phyloP scores from a whole-genome alignment of 2,329 filamentous ascomycete genomes.

The Parastagonospora nodorum region DNA sequence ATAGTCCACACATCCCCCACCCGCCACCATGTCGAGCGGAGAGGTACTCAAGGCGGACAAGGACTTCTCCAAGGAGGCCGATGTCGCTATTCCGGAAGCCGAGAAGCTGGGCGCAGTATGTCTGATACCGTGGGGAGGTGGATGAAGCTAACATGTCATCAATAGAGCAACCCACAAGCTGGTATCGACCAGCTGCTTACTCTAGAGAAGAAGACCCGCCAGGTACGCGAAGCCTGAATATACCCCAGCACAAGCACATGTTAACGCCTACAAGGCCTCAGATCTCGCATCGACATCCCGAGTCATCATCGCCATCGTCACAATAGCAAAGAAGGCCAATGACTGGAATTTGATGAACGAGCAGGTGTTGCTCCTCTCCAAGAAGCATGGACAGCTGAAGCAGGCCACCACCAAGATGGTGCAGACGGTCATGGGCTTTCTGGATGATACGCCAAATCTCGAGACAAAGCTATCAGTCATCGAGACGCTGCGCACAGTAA shows the following conservation, averaged over 20 bases:
- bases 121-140: not conserved
- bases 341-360: slow-evolving; percentile 97
- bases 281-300: slow-evolving; percentile 95
- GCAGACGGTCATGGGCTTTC: slow-evolving; percentile 89
- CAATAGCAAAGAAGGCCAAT: slow-evolving; percentile 87
- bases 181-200: slow-evolving; percentile 91
- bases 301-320: slow-evolving; percentile 84
- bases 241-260: slow-evolving; percentile 11
- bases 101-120: slow-evolving; percentile 84
- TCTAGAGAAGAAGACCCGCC: slow-evolving; percentile 96
- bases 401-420: slow-evolving; percentile 99
- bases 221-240: slow-evolving; percentile 61
- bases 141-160: slow-evolving; percentile 21
- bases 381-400: slow-evolving; percentile 99
- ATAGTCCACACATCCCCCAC: slow-evolving; percentile 15
- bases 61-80: slow-evolving; percentile 97
- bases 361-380: slow-evolving; percentile 92
- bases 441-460: slow-evolving; percentile 81
- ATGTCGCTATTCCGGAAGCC: slow-evolving; percentile 87
- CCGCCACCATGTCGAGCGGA: slow-evolving; percentile 74
- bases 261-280: slow-evolving; percentile 69
- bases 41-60: slow-evolving; percentile 88
- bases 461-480: slow-evolving; percentile 93
- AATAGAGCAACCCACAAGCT: slow-evolving; percentile 74
- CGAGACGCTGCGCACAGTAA: slow-evolving; percentile 92